Percentiles rank a stretch among this genome's conserved stretches.
phyloP scores from a whole-genome alignment of 192 early-diverging fungal species.

The Dissophora ornata region DNA sequence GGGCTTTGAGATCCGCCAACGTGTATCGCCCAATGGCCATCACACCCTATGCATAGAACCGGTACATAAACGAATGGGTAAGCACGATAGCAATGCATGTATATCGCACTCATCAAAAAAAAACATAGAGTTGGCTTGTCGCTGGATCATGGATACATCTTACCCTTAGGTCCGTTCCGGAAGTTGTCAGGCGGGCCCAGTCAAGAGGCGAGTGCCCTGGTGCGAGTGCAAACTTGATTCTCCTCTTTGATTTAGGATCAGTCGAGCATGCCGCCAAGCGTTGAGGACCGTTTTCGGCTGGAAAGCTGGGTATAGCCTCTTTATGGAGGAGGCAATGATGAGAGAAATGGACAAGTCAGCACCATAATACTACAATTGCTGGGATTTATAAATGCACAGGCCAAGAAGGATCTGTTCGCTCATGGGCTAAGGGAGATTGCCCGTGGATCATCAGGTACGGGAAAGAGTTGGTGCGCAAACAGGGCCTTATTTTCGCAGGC shows the following conservation, averaged over 20 bases:
- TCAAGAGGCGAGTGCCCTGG: conserved; percentile 92
- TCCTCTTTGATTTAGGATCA: conserved; percentile 50
- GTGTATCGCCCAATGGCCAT: conserved; percentile 69
- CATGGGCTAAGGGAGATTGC: no score
- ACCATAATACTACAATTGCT: no score
- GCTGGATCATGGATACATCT: no score
- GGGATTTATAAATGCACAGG: no score
- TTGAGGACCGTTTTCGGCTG: conserved; percentile 51
- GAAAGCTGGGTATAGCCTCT: conserved; percentile 44
- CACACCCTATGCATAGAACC: conserved; percentile 61
- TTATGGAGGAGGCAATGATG: no score
- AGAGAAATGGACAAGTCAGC: no score
- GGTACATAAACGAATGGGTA: not conserved
- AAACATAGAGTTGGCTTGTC: not conserved
- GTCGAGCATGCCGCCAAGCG: conserved; percentile 49
- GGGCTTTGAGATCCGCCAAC: conserved; percentile 76
- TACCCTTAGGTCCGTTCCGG: conserved; percentile 78
- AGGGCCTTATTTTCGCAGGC: no score
- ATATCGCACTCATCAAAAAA: not conserved
- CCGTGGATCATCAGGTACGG: no score
- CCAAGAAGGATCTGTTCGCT: no score
- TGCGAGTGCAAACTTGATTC: conserved; percentile 80
- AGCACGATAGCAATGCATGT: conserved; percentile 9
- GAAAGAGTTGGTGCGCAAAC: no score
- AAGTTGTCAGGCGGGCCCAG: conserved; percentile 88